Evolutionary conservation across 768 basidiomycete species (phyloP), one percentile per base, ranked within the genome.

Genomic region (Pulveroboletus sp.): DNA sequence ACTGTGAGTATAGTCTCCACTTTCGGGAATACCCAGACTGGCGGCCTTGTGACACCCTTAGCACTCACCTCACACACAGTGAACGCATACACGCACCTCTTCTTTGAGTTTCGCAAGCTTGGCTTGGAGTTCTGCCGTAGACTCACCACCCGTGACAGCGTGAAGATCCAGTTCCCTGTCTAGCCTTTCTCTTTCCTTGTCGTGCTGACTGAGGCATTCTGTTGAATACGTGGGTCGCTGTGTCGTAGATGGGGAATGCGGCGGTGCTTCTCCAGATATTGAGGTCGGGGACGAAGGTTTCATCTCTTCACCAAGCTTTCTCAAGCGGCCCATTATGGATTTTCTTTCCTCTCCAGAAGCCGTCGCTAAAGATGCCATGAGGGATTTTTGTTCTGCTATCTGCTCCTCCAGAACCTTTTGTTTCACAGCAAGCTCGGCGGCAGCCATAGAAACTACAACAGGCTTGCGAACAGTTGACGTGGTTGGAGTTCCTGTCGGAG

Each of bases 331-430:
- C 80, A 93, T 83, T 43, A 95, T 83, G 36, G 73, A 74, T 68
- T 89, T 85, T 73, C 89, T 94, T 70, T 88, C 86, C 47, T 85
- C 80, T 0, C 76, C 61, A 9, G 82, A 76, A 8, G 85, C 82
- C 5, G 79, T 78, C 24, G 73, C 68, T 12, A 95, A 69, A 31
- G 80, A 79, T 7, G 76, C 76, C 82, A 96, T 86, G 49, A 97
- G 72, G 1, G 81, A 73, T 67, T 93, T 95, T 70, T 95, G 94
- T 69, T 94, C 90, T 0, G 83, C 76, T 51, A 96, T 92, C 60
- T 88, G 86, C 63, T 86, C 79, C 56, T 92, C 88, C 18, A 91
- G 69, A 35, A 85, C 72, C 52, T 85, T 80, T 60, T 89, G 86
- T 65, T 88, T 87, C 4, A 79, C 82, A 2, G 86, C 87, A 30